Conservation (phyloP, 2,329 filamentous ascomycete genomes). For the Apiospora aurea region DNA sequence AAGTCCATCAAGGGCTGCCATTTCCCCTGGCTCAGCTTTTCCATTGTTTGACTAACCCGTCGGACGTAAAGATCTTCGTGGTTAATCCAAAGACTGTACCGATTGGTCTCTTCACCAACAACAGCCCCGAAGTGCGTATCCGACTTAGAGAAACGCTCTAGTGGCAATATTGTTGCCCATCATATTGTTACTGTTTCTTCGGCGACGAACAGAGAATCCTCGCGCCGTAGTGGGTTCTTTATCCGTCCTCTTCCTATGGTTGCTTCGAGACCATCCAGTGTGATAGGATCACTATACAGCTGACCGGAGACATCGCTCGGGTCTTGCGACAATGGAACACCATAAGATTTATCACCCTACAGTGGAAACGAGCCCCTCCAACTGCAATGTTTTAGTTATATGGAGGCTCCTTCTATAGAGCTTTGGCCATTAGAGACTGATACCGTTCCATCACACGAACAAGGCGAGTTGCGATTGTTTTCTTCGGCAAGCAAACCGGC, state of each 20-base stretch:
- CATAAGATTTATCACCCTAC: background rate
- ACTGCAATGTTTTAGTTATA: too few relatives aligned
- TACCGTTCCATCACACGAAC: too few relatives aligned
- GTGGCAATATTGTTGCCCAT: background rate
- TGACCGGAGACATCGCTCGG: too few relatives aligned
- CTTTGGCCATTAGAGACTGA: too few relatives aligned
- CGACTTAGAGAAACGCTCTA: background rate
- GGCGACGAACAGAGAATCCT: too few relatives aligned
- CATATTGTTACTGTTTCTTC: background rate
- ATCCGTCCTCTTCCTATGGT: too few relatives aligned
- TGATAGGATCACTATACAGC: background rate
- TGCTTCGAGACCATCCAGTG: background rate
- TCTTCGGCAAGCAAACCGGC: too few relatives aligned
- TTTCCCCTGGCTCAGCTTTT: background rate
- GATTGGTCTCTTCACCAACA: background rate
- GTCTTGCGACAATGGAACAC: too few relatives aligned
- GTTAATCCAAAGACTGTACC: background rate
- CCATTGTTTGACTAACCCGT: background rate
- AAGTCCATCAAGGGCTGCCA: background rate
- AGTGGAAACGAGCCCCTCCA: background rate
- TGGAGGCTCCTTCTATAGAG: too few relatives aligned
- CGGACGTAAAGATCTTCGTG: background rate
- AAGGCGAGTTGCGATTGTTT: too few relatives aligned
- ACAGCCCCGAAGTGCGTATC: background rate
- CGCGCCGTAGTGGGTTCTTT: too few relatives aligned